phyloP scores from a whole-genome alignment of 169 alveolate genomes.

The Sarcocystis neurona region DNA sequence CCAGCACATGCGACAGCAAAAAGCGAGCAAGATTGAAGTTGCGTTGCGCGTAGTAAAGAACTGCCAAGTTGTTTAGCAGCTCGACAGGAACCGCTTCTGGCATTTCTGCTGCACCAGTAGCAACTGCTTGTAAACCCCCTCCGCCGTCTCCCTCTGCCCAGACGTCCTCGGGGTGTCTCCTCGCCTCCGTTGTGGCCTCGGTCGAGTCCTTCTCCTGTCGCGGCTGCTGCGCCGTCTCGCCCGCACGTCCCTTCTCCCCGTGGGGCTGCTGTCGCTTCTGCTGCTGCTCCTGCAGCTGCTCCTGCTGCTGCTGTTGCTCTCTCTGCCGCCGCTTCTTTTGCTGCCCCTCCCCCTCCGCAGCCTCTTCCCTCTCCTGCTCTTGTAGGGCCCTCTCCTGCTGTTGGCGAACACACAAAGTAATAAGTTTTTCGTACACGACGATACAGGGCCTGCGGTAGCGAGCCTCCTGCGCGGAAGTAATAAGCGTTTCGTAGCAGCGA shows the following conservation, averaged over 20 bases:
- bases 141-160: not conserved
- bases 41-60: not conserved
- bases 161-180: too few species aligned
- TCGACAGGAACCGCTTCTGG: slow-evolving; percentile 18
- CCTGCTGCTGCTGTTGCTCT: too few species aligned
- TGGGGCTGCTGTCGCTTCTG: too few species aligned
- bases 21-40: not conserved
- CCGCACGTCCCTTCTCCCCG: not conserved
- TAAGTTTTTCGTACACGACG: not conserved
- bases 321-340: too few species aligned
- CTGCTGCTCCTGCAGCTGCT: too few species aligned
- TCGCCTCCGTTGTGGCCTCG: not conserved
- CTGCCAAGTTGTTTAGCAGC: slow-evolving; percentile 32
- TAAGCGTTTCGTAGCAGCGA: slow-evolving; percentile 9
- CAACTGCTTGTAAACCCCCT: not conserved
- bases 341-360: too few species aligned
- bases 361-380: slow-evolving; percentile 19
- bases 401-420: not conserved
- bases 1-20: slow-evolving; percentile 6
- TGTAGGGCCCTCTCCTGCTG: not conserved
- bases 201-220: not conserved
- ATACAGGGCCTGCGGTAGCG: not conserved
- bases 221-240: not conserved
- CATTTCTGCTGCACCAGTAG: not conserved
- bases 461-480: not conserved